Conservation (phyloP, 176 grass and related monocot species). For the Thalia dealbata region DNA sequence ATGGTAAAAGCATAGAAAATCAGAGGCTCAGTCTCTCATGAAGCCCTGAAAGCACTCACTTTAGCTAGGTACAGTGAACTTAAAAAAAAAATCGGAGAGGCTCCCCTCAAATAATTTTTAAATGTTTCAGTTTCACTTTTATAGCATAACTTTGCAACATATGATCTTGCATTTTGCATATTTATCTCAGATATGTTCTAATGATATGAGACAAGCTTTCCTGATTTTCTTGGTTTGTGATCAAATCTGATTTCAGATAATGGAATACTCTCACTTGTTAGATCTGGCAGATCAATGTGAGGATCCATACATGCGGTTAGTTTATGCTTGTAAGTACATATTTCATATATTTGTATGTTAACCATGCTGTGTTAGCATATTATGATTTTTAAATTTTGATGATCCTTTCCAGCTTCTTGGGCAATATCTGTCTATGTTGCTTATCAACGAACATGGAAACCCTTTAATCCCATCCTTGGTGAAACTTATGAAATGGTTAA, state of each 20-base stretch:
- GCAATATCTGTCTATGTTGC: conserved; percentile 72
- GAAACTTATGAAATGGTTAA: conserved; percentile 94
- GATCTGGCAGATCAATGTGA: conserved; percentile 95
- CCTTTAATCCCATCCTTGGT: conserved; percentile 96
- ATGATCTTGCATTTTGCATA: background rate
- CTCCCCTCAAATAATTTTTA: background rate
- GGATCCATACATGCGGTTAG: conserved; percentile 84
- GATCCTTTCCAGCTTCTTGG: conserved; percentile 68
- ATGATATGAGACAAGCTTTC: background rate
- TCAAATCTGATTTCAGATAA: conserved; percentile 39
- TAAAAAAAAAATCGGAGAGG: too few species aligned
- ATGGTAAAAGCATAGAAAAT: too few species aligned
- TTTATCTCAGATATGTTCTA: conserved; percentile 2
- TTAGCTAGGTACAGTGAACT: too few species aligned
- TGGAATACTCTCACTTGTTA: conserved; percentile 92
- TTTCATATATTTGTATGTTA: conserved; percentile 10
- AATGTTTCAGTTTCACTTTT: background rate
- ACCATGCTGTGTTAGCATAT: background rate
- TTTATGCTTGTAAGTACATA: conserved; percentile 69
- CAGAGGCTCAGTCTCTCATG: too few species aligned
- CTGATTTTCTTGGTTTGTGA: background rate
- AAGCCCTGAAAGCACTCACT: too few species aligned
- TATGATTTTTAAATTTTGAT: conserved; percentile 21
- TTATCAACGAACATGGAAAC: conserved; percentile 85
- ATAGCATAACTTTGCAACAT: too few species aligned